Percentiles rank a stretch among this genome's conserved stretches.
Conservation (phyloP, 257 asterid genomes). For the Thymus quinquecostatus region DNA sequence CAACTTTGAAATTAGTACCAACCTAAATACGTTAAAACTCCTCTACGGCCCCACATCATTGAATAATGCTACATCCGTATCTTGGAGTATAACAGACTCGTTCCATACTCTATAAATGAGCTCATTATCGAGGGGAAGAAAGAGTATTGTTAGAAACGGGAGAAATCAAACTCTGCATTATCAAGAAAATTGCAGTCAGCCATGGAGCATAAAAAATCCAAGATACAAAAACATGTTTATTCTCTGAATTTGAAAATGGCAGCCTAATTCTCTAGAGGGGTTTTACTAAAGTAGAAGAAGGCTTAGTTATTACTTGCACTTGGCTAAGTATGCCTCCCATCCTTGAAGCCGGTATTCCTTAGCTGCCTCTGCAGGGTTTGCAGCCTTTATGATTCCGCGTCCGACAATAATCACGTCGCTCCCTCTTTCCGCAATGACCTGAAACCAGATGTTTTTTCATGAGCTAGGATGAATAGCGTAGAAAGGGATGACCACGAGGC, state of each 20-base stretch:
- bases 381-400: slow-evolving; percentile 90
- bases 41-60: neutral
- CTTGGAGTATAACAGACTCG: too few species aligned
- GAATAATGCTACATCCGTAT: too few species aligned
- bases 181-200: slow-evolving; percentile 21
- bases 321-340: slow-evolving; percentile 80
- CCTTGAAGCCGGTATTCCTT: slow-evolving; percentile 87
- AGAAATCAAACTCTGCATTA: slow-evolving; percentile 3
- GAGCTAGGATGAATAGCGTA: neutral
- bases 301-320: slow-evolving; percentile 49
- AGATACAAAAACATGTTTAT: neutral
- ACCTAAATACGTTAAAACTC: neutral
- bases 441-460: slow-evolving; percentile 30
- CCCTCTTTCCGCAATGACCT: slow-evolving; percentile 88
- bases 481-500: neutral
- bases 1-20: neutral
- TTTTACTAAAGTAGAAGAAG: slow-evolving; percentile 1
- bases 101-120: too few species aligned
- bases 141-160: too few species aligned
- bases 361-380: slow-evolving; percentile 82
- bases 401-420: slow-evolving; percentile 95
- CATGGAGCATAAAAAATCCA: neutral
- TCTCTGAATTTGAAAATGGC: slow-evolving; percentile 8
- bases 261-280: neutral
- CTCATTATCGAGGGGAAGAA: too few species aligned